These are phyloP conservation scores for Paramyrothecium roridum DNA, from an alignment of 2,329 filamentous ascomycete genomes.

Conservation along the genomic window DNA sequence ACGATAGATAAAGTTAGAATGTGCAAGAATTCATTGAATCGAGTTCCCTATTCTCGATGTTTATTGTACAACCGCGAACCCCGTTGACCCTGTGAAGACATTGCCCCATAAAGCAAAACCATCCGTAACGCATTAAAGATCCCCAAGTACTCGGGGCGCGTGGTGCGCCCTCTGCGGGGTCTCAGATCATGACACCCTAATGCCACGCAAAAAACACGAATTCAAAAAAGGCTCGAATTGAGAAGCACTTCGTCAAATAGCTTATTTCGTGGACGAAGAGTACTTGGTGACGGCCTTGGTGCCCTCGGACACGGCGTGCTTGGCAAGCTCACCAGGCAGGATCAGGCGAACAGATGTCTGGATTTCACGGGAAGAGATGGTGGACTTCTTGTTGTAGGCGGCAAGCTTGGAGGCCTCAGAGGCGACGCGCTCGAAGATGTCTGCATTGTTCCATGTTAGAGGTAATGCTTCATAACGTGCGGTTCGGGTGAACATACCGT, in stretches of 20 bases:
- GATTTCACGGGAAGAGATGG: slow-evolving; percentile 98
- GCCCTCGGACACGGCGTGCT: slow-evolving; percentile 98
- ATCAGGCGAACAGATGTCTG: slow-evolving; percentile 98
- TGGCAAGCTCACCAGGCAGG: slow-evolving; percentile 96
- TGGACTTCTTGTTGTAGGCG: slow-evolving; percentile 99
- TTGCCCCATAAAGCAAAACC: slow-evolving; percentile 64
- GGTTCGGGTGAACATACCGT: slow-evolving; percentile 60
- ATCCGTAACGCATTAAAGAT: slow-evolving; percentile 75
- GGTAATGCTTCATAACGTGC: background rate
- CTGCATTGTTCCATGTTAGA: slow-evolving; percentile 38
- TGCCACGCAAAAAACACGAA: slow-evolving; percentile 46
- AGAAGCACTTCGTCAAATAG: slow-evolving; percentile 51
- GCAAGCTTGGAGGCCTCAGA: slow-evolving; percentile 99
- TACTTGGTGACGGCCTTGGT: slow-evolving; percentile 99
- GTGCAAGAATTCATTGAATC: slow-evolving; percentile 61
- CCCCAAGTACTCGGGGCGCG: slow-evolving; percentile 27
- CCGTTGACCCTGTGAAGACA: slow-evolving; percentile 68
- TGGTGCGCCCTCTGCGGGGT: slow-evolving; percentile 35
- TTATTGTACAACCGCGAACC: slow-evolving; percentile 74
- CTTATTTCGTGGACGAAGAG: slow-evolving; percentile 98
- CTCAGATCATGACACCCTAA: slow-evolving; percentile 57
- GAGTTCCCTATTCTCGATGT: slow-evolving; percentile 59
- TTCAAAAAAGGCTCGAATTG: slow-evolving; percentile 52
- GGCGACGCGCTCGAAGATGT: slow-evolving; percentile 99
- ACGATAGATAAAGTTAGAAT: slow-evolving; percentile 34